These are phyloP conservation scores for Pelargonium citronellum DNA, from an alignment of 441 rosid species.

Conservation along the genomic window DNA sequence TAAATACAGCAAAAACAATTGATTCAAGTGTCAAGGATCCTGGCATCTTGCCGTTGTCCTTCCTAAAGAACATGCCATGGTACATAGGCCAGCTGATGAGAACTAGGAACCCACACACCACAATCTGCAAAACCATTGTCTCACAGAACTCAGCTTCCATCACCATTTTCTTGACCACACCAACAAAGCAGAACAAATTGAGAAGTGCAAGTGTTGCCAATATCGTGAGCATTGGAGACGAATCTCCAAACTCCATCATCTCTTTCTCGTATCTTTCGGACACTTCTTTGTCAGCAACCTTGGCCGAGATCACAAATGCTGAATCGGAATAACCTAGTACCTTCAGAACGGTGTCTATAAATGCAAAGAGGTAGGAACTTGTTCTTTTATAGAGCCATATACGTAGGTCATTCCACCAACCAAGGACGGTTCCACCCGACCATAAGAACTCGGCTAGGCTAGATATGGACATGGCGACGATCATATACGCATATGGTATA, in stretches of 20 bases:
- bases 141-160: constrained; percentile 6
- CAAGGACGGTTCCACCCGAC: constrained; percentile 52
- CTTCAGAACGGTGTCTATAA: constrained; percentile 36
- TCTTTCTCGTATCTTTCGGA: constrained; percentile 42
- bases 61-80: constrained; percentile 46
- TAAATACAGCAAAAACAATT: constrained; percentile 35
- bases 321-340: constrained; percentile 37
- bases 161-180: constrained; percentile 26
- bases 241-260: constrained; percentile 60
- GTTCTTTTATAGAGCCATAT: constrained; percentile 67
- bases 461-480: constrained; percentile 25
- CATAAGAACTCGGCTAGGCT: constrained; percentile 47
- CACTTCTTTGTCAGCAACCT: constrained; percentile 56
- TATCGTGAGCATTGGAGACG: constrained; percentile 51
- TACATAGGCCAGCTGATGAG: constrained; percentile 52
- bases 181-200: constrained; percentile 41
- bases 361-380: constrained; percentile 51
- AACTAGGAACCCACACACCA: constrained; percentile 39
- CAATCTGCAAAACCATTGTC: constrained; percentile 36
- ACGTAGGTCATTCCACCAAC: constrained; percentile 72
- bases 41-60: constrained; percentile 56
- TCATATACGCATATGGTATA: constrained; percentile 51
- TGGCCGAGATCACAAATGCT: constrained; percentile 51
- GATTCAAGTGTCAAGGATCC: constrained; percentile 30
- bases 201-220: constrained; percentile 50